Evolutionary conservation across 768 basidiomycete genomes (phyloP), one percentile per base, ranked within the genome.

Genomic region (Tephrocybe sp.): DNA sequence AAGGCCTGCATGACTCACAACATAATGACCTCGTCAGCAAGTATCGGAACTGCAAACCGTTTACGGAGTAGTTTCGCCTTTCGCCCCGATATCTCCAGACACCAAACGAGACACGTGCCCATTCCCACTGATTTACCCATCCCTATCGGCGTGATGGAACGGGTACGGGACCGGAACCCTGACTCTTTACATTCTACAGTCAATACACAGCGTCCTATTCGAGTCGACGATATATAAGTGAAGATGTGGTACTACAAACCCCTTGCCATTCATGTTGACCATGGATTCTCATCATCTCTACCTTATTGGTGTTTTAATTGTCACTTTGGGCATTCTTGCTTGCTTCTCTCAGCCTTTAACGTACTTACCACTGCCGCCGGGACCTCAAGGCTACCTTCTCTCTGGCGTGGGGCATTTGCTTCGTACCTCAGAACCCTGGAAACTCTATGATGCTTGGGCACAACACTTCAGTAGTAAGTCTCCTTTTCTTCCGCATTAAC

Each of bases 391-490:
- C 14, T 33, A 17, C 15, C 33, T 60, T 15, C 33, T 67, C n/a
- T 52, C 51, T 11, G 68, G 68, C 17, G 59, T 67, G n/a, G 56
- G 56, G 45, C 36, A 57, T 17, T 20, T 60, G 14, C 57, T 67
- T 11, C 60, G 59, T 9, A 42, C 46, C 14, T 37, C 55, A 3
- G 62, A 62, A n/a, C 60, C 64, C 4, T 68, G 67, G 67, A 66
- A 58, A 45, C 62, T 62, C 3, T 68, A 68, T 43, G 51, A 58
- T 3, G 24, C 46, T 7, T 68, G 67, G 67, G 53, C 59, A 20
- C 44, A 49, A 21, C 47, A 58, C 10, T 65, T 58, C 44, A 49
- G 56, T 20, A 57, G 67, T 65, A 55, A 24, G n/a, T 28, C 40
- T 8, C 15, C 23, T 33, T 20, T 23, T 45, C 14, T 28, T 3